A percentile compares a stretch with the other conserved stretches of the same genome.
Evolutionary conservation across 2,329 filamentous ascomycete species (phyloP).

Genomic region (Epichloe sylvatica): DNA sequence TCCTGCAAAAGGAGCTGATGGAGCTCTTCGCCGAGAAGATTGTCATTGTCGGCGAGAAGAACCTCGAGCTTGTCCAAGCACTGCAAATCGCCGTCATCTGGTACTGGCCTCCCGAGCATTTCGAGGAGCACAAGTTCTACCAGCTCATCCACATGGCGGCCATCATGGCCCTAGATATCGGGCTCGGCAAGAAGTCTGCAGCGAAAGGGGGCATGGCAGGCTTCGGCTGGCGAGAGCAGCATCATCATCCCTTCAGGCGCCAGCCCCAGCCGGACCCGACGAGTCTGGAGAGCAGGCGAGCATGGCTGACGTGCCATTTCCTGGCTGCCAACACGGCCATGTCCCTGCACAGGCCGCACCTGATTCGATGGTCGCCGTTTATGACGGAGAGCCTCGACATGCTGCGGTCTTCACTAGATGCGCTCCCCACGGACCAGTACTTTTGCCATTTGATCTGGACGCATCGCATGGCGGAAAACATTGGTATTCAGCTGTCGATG

Average conservation of each 20-base stretch:
- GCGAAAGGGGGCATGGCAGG: constrained; percentile 11
- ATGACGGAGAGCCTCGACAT: constrained; percentile 46
- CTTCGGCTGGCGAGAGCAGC: constrained; percentile 23
- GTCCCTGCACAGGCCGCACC: constrained; percentile 45
- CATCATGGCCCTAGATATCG: constrained; percentile 72
- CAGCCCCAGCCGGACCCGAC: constrained; percentile 34
- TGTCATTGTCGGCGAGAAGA: constrained; percentile 65
- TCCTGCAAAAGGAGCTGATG: constrained; percentile 55
- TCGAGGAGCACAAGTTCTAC: constrained; percentile 82
- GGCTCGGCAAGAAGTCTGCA: constrained; percentile 41
- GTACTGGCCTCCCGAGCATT: constrained; percentile 73
- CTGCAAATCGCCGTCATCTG: constrained; percentile 64
- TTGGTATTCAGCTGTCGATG: constrained; percentile 50
- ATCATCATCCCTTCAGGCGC: constrained; percentile 29
- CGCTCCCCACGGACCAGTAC: constrained; percentile 40
- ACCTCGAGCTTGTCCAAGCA: constrained; percentile 68
- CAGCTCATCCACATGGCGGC: constrained; percentile 70
- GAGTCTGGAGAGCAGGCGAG: constrained; percentile 39
- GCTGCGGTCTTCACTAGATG: constrained; percentile 38
- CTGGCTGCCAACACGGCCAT: constrained; percentile 46
- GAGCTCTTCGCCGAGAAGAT: constrained; percentile 60
- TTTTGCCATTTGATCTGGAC: constrained; percentile 47
- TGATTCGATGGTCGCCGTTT: constrained; percentile 46
- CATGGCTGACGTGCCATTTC: constrained; percentile 47
- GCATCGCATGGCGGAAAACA: constrained; percentile 52